Percentiles rank a stretch among this genome's conserved stretches.
phyloP scores from a whole-genome alignment of 75 land plant species.

The Selaginella moellendorffii region DNA sequence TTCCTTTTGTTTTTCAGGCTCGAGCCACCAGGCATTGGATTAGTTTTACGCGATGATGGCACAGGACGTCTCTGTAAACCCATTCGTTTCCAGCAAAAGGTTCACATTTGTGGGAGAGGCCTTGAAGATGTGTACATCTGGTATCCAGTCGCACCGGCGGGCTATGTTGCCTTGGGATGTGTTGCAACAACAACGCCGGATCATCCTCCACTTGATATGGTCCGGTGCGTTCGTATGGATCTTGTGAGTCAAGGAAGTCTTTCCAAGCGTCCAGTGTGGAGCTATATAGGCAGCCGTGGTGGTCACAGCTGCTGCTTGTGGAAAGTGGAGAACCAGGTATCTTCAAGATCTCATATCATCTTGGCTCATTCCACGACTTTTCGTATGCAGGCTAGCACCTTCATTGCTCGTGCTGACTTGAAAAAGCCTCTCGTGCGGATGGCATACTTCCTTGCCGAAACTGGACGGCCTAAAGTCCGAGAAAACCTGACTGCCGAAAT shows the following conservation, averaged over 20 bases:
- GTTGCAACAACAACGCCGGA: constrained; percentile 54
- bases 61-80: constrained; percentile 70
- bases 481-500: constrained; percentile 72
- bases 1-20: constrained; percentile 32
- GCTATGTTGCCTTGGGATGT: constrained; percentile 80
- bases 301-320: constrained; percentile 80
- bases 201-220: constrained; percentile 29
- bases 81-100: constrained; percentile 54
- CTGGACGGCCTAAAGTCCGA: constrained; percentile 43
- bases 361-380: no score
- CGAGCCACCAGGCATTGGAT: constrained; percentile 79
- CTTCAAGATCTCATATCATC: no score
- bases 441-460: constrained; percentile 69
- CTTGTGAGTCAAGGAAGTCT: constrained; percentile 63
- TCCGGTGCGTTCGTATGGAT: constrained; percentile 93
- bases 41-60: constrained; percentile 51
- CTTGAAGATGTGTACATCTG: constrained; percentile 70
- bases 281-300: constrained; percentile 38
- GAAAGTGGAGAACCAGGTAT: constrained; percentile 91
- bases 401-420: constrained; percentile 78
- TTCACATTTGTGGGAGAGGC: constrained; percentile 51
- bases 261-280: constrained; percentile 29
- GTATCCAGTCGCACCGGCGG: constrained; percentile 91
- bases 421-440: constrained; percentile 63
- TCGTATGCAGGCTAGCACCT: constrained; percentile 76